phyloP scores from a whole-genome alignment of 345 rosid genomes.

The Citrus maxima region DNA sequence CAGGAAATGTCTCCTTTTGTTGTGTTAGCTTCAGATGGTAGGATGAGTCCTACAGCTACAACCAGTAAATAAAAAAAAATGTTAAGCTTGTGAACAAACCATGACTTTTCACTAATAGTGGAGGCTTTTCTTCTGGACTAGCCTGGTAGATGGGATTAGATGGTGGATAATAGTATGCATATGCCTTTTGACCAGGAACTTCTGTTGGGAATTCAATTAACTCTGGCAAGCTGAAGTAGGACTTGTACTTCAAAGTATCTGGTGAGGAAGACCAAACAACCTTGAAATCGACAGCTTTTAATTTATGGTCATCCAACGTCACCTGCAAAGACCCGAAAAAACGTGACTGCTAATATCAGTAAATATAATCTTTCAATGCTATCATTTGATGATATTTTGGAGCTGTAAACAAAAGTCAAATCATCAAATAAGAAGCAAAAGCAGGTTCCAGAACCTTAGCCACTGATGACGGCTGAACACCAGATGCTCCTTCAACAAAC shows the following conservation, averaged over 20 bases:
- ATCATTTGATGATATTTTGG: background rate
- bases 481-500: conserved; percentile 86
- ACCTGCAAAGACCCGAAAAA: conserved; percentile 42
- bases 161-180: conserved; percentile 87
- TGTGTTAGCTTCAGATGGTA: background rate
- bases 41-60: background rate
- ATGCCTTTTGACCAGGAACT: conserved; percentile 79
- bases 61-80: background rate
- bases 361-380: background rate
- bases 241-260: conserved; percentile 56
- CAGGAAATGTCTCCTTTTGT: background rate
- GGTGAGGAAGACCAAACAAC: conserved; percentile 90
- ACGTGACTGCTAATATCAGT: conserved; percentile 5
- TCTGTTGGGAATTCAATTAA: conserved; percentile 87
- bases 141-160: conserved; percentile 61
- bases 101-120: conserved; percentile 81
- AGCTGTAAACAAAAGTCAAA: background rate
- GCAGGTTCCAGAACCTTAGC: conserved; percentile 55
- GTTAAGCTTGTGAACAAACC: conserved; percentile 39
- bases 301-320: conserved; percentile 53
- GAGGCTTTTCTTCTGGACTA: conserved; percentile 78
- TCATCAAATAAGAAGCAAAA: background rate
- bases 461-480: conserved; percentile 74
- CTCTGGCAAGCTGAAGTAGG: conserved; percentile 81
- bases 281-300: conserved; percentile 46